Conservation (phyloP, 805 yeast species). For the Candida arabinofermentans region DNA sequence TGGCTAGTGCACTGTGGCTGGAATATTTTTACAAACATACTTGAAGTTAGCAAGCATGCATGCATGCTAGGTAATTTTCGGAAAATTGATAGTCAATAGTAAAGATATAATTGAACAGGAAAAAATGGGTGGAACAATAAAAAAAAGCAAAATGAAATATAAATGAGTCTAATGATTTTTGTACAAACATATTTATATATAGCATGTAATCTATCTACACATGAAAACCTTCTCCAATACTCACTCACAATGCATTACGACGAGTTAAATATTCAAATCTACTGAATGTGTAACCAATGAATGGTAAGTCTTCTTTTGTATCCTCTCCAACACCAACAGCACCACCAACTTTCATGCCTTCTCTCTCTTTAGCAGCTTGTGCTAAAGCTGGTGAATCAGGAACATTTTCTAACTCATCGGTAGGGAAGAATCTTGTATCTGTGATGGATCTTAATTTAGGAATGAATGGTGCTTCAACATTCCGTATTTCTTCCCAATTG, state of each 20-base stretch:
- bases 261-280: constrained; percentile 89
- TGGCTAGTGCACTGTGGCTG: no score
- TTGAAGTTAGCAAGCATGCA: no score
- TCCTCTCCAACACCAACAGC: constrained; percentile 31
- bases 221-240: neutral
- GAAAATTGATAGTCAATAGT: no score
- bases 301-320: constrained; percentile 86
- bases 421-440: constrained; percentile 96
- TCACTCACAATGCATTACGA: constrained; percentile 50
- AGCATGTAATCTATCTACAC: neutral
- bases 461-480: constrained; percentile 88
- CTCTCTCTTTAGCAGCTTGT: constrained; percentile 64
- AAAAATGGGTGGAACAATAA: no score
- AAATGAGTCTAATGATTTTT: no score
- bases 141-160: no score
- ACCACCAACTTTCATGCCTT: constrained; percentile 42
- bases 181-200: neutral
- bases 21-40: no score
- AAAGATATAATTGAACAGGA: no score
- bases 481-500: constrained; percentile 85
- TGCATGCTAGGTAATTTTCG: no score
- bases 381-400: constrained; percentile 82
- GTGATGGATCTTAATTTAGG: constrained; percentile 90
- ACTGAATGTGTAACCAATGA: constrained; percentile 95
- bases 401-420: constrained; percentile 91